phyloP scores from a whole-genome alignment of 1,139 yeast species.

The Yamadazyma diddensiae region DNA sequence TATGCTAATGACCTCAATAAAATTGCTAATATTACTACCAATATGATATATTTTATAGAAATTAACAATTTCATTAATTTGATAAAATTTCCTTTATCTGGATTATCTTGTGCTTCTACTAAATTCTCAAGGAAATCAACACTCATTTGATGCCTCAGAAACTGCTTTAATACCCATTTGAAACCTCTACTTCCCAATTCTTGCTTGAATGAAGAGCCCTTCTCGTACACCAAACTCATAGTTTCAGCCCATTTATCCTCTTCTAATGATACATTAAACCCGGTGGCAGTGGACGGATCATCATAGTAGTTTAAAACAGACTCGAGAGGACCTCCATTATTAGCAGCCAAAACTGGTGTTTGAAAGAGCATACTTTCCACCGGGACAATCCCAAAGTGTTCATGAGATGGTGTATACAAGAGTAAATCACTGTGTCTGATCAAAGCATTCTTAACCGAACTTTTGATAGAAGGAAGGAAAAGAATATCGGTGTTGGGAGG shows the following conservation, averaged over 20 bases:
- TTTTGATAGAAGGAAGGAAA: constrained; percentile 77
- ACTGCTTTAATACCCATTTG: constrained; percentile 46
- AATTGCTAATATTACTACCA: background rate
- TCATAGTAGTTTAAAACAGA: constrained; percentile 53
- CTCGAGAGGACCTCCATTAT: constrained; percentile 92
- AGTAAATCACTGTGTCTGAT: constrained; percentile 57
- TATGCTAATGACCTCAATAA: background rate
- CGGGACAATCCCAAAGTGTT: constrained; percentile 98
- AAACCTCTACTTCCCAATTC: constrained; percentile 51
- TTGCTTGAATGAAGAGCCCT: constrained; percentile 20
- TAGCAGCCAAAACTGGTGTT: constrained; percentile 81
- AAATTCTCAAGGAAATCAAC: constrained; percentile 37
- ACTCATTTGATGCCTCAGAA: constrained; percentile 66
- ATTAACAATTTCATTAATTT: constrained; percentile 4
- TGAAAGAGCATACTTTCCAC: constrained; percentile 86
- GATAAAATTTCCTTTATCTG: constrained; percentile 15
- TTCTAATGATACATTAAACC: constrained; percentile 64
- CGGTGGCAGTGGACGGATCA: constrained; percentile 55
- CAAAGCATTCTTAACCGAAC: constrained; percentile 62
- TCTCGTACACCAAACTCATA: constrained; percentile 23
- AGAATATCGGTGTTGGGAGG: constrained; percentile 51
- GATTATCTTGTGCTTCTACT: constrained; percentile 6
- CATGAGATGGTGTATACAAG: constrained; percentile 85
- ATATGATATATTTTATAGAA: constrained; percentile 1
- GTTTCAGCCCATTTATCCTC: constrained; percentile 62